Percentiles rank a stretch among this genome's conserved stretches.
These are phyloP conservation scores for Aspergillus cavernicola DNA, from an alignment of 495 filamentous ascomycete species.

Conservation along the genomic window DNA sequence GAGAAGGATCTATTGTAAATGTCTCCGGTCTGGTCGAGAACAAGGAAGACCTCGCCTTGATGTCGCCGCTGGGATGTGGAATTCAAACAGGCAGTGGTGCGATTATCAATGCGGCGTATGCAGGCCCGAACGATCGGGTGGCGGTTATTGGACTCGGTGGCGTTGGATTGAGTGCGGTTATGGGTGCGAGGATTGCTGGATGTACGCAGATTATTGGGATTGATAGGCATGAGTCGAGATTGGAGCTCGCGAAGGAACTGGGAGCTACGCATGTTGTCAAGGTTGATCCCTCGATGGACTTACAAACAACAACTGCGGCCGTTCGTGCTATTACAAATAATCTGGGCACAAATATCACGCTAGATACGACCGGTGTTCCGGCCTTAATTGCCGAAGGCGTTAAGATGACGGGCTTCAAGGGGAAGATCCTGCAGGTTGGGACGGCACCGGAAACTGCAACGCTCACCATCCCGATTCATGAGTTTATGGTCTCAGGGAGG, in stretches of 20 bases:
- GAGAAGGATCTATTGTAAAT: constrained; percentile 21
- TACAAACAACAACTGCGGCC: neutral
- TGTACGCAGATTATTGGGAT: constrained; percentile 33
- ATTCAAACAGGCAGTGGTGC: constrained; percentile 41
- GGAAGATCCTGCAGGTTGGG: constrained; percentile 13
- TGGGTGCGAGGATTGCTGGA: constrained; percentile 22
- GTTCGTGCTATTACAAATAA: constrained; percentile 9
- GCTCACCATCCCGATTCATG: constrained; percentile 14
- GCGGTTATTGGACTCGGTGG: constrained; percentile 33
- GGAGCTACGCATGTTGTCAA: constrained; percentile 37
- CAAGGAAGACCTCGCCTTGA: constrained; percentile 30
- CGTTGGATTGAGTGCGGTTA: constrained; percentile 36
- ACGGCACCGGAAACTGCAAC: constrained; percentile 9
- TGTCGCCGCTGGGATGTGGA: constrained; percentile 39
- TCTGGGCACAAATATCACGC: constrained; percentile 21
- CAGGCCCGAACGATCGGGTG: constrained; percentile 19
- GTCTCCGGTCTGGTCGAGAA: constrained; percentile 16
- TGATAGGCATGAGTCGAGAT: constrained; percentile 28
- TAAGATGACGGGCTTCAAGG: constrained; percentile 17
- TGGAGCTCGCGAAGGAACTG: constrained; percentile 33
- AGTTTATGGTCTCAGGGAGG: constrained; percentile 20
- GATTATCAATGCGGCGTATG: constrained; percentile 29
- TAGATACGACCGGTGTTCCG: constrained; percentile 34
- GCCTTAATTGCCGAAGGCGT: constrained; percentile 26
- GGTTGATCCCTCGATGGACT: neutral